Evolutionary conservation across 179 eudicot species (phyloP).

Genomic region (Amaranthus tricolor): DNA sequence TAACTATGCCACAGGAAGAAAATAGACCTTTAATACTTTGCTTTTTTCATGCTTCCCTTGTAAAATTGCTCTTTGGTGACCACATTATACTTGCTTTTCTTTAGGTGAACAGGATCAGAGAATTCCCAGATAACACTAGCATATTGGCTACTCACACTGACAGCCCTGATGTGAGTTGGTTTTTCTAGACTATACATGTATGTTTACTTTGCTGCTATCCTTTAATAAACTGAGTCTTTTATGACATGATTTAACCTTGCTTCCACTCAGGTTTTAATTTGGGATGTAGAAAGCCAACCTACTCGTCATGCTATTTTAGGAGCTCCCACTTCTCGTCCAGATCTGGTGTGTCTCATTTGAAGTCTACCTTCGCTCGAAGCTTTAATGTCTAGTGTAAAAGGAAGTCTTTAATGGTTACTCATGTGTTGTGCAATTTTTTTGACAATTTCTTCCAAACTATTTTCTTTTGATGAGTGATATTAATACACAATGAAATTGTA

Average conservation of each 20-base stretch:
- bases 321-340: constrained; percentile 74
- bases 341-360: constrained; percentile 52
- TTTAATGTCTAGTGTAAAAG: background rate
- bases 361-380: background rate
- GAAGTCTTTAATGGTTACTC: background rate
- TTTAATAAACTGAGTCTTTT: background rate
- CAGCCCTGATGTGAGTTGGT: constrained; percentile 78
- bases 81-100: constrained; percentile 13
- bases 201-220: background rate
- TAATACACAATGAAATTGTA: background rate
- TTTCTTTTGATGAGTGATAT: background rate
- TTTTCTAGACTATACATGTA: background rate
- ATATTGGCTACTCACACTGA: constrained; percentile 98
- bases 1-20: constrained; percentile 5
- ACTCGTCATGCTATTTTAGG: constrained; percentile 82
- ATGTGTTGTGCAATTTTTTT: background rate
- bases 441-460: background rate
- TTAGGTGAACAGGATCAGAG: constrained; percentile 96
- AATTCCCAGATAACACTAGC: constrained; percentile 87
- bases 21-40: background rate
- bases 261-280: constrained; percentile 68
- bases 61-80: background rate
- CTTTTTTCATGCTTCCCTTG: background rate
- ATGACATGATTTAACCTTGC: constrained; percentile 10
- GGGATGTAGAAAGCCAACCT: constrained; percentile 96